Conservation (phyloP, 148 eudicot species). For the Dysphania ambrosioides region DNA sequence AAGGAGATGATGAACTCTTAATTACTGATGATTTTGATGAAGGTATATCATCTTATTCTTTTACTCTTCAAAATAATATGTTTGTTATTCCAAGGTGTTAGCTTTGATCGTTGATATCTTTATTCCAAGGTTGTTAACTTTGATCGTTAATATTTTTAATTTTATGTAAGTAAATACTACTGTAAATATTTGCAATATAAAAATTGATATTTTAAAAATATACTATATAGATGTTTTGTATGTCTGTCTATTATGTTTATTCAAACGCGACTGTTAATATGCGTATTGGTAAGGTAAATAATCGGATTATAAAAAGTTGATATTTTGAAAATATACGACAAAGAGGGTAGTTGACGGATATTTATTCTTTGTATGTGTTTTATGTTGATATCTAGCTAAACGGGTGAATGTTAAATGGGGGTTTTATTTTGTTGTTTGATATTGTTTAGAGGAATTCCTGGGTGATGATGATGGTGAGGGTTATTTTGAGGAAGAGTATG, state of each 20-base stretch:
- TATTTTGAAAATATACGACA: neutral
- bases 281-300: neutral
- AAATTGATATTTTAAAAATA: neutral
- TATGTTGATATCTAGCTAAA: too few species aligned
- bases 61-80: neutral
- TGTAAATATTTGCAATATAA: too few species aligned
- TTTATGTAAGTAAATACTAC: neutral
- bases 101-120: neutral
- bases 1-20: constrained; percentile 35
- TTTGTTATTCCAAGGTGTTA: too few species aligned
- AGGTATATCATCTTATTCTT: constrained; percentile 28
- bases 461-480: constrained; percentile 53
- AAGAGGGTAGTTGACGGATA: too few species aligned
- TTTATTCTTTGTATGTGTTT: too few species aligned
- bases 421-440: constrained; percentile 18
- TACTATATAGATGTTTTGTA: too few species aligned
- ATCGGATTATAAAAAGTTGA: neutral
- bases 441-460: too few species aligned
- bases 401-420: constrained; percentile 5
- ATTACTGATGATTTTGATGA: constrained; percentile 44
- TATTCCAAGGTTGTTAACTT: too few species aligned
- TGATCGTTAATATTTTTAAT: too few species aligned
- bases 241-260: too few species aligned
- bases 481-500: constrained; percentile 56
- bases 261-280: too few species aligned